phyloP scores from a whole-genome alignment of 2,329 filamentous ascomycete genomes.

The Talaromyces pinophilus region DNA sequence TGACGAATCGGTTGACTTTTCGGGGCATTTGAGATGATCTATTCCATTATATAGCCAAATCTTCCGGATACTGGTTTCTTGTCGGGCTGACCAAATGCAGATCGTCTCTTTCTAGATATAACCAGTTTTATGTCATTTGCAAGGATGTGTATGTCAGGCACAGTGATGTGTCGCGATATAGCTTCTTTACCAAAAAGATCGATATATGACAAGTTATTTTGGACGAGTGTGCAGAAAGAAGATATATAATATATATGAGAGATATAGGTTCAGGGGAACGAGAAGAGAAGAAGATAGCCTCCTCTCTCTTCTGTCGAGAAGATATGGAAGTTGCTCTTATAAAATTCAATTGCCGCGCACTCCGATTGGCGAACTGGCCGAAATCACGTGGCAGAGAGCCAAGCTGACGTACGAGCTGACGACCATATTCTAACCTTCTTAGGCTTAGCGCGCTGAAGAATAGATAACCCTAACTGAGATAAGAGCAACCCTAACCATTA shows the following conservation, averaged over 20 bases:
- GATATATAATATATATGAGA: not conserved
- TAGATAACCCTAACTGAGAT: not conserved
- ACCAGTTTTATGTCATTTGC: not conserved
- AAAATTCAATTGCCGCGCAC: not conserved
- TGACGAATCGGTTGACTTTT: slow-evolving; percentile 38
- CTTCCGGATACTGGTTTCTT: not conserved
- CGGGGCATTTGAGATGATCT: slow-evolving; percentile 36
- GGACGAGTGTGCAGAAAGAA: not conserved
- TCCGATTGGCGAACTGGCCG: not conserved
- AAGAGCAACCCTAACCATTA: not conserved
- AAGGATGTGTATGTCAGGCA: not conserved
- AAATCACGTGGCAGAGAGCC: not conserved
- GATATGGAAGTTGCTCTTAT: not conserved
- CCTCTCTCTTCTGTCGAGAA: not conserved
- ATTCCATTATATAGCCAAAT: slow-evolving; percentile 7
- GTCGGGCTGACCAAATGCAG: not conserved
- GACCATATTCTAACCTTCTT: not conserved
- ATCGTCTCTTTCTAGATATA: not conserved
- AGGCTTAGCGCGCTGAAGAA: not conserved
- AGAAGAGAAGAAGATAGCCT: not conserved
- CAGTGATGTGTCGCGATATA: not conserved
- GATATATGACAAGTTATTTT: not conserved
- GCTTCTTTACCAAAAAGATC: not conserved
- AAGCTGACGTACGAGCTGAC: not conserved
- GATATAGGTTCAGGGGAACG: not conserved